Base-by-base conservation (phyloP, 2,329 filamentous ascomycete species). In the Paecilomyces sp. region DNA sequence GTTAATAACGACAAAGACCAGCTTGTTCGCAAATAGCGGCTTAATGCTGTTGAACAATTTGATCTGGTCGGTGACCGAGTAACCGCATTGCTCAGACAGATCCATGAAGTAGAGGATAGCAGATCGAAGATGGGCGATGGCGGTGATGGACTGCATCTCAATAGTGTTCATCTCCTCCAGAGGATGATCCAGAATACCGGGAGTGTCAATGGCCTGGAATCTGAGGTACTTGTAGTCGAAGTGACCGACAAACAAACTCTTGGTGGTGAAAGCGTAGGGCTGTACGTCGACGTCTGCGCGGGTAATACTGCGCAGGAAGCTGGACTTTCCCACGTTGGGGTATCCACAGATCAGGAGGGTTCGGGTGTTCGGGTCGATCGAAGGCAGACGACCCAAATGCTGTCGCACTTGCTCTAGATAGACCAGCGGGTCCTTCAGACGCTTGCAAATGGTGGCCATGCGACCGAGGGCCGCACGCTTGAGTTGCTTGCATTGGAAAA, bases 101-200 rank as follows among this genome's bases (percentile, higher is more conserved):
- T 97, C 93, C 90, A 97, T 96, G 74, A 97, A 97, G 78, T 97
- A 97, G 61, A 97, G 82, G 65, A 99, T 95, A 59, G 93, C 93
- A 51, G 92, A 95, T 69, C 93, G 86, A 72, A 99, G 82, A 81
- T 99, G 95, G 57, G 94, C 94, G 79, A 99, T 96, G 11, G 95
- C 94, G 18, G 93, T 97, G 67, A 99, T 97, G 63, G 90, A 90
- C 82, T 97, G 94, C 91, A 97, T 97, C 79, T 99, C 94, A 72
- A 99, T 99, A 3, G 94, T 97, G 80, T 97, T 96, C 94, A 97
- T 99, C 80, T 97, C 94, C 78, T 97, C 94, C 8, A 99, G 85
- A 36, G 93, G 92, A 75, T 99, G 94, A 69, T 99, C 94, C 62
- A 99, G 81, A 67, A 99, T 96, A 82, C 94, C 94, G n/a, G 93